Percentiles rank a stretch among this genome's conserved stretches.
Evolutionary conservation across 331 rosid species (phyloP).

Genomic region (Telfairia occidentalis): DNA sequence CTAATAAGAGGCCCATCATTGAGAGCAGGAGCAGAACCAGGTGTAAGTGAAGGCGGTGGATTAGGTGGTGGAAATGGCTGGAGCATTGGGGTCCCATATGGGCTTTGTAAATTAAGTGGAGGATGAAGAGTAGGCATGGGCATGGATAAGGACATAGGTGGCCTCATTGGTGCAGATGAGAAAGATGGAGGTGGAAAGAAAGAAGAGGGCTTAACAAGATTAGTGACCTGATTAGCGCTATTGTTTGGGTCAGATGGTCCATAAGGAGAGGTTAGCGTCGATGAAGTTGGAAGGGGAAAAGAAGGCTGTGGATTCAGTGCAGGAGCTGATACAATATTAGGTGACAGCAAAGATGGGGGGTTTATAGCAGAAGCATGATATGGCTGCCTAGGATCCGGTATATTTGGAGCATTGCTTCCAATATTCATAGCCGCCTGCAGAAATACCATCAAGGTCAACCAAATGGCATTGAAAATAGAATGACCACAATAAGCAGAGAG

Average conservation of each 20-base stretch:
- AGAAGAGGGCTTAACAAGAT: constrained; percentile 71
- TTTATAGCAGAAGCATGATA: constrained; percentile 32
- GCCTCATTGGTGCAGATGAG: constrained; percentile 39
- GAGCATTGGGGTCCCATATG: constrained; percentile 67
- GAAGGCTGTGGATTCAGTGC: constrained; percentile 44
- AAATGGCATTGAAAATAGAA: neutral
- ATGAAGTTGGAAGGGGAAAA: constrained; percentile 36
- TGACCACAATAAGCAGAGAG: neutral
- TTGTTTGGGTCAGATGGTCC: constrained; percentile 37
- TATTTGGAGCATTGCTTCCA: constrained; percentile 33
- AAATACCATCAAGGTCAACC: constrained; percentile 17
- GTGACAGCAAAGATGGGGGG: constrained; percentile 32
- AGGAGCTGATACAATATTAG: constrained; percentile 36
- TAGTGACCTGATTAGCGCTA: constrained; percentile 34
- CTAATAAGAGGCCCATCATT: constrained; percentile 20
- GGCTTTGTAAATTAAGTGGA: constrained; percentile 53
- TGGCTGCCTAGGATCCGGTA: constrained; percentile 36
- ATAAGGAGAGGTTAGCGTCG: constrained; percentile 29
- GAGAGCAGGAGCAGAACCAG: constrained; percentile 30
- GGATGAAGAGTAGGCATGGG: constrained; percentile 38
- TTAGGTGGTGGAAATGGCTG: constrained; percentile 83
- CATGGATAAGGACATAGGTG: constrained; percentile 41
- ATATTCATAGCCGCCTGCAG: constrained; percentile 56
- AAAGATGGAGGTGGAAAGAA: constrained; percentile 45
- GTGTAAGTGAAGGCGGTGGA: constrained; percentile 60